phyloP scores from a whole-genome alignment of 805 yeast species.

The Candida morakotiae region DNA sequence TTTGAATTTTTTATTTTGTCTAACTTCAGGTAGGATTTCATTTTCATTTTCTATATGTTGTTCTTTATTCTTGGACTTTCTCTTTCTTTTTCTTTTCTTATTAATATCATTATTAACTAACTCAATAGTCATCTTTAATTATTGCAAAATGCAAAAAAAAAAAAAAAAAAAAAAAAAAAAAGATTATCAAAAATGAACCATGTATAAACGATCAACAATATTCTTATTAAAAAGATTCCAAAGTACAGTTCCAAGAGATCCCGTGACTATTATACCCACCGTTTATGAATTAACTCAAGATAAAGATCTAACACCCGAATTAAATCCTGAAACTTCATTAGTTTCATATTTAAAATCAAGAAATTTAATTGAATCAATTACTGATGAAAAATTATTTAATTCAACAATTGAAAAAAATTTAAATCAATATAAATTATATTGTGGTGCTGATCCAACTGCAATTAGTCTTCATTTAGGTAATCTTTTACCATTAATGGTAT shows the following conservation, averaged over 20 bases:
- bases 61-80: conserved; percentile 18
- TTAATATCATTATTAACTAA: conserved; percentile 3
- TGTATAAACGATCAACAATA: not conserved
- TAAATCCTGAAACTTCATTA: conserved; percentile 26
- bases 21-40: conserved; percentile 3
- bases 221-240: conserved; percentile 3
- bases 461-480: conserved; percentile 87
- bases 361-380: conserved; percentile 33
- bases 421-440: conserved; percentile 58
- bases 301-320: conserved; percentile 11
- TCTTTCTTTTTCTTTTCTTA: conserved; percentile 26
- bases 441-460: conserved; percentile 98
- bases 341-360: conserved; percentile 35
- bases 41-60: not conserved
- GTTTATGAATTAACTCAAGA: conserved; percentile 21
- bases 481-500: conserved; percentile 76
- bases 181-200: not conserved
- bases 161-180: conserved; percentile 1
- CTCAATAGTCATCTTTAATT: conserved; percentile 1
- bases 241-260: conserved; percentile 10
- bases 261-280: conserved; percentile 38
- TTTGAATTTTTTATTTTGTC: conserved; percentile 22
- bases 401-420: conserved; percentile 22
- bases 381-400: conserved; percentile 33
- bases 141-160: conserved; percentile 3